These are phyloP conservation scores for Thielaviopsis ethacetica DNA, from an alignment of 2,329 filamentous ascomycete species.

Conservation along the genomic window DNA sequence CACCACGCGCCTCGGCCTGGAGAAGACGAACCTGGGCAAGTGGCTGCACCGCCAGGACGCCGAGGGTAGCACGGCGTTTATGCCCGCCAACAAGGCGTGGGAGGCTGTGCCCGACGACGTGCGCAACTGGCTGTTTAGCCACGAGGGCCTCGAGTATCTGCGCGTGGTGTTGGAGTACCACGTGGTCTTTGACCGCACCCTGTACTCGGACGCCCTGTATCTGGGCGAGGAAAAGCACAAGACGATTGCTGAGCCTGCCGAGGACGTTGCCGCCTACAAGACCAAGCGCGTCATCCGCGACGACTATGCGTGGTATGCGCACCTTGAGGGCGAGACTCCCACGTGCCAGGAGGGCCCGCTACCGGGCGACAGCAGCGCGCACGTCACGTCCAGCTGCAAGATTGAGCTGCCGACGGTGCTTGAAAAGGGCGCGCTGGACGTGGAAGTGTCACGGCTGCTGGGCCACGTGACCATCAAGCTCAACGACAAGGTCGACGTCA, in stretches of 20 bases:
- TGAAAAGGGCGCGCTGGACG: slow-evolving; percentile 43
- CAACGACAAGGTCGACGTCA: slow-evolving; percentile 54
- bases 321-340: not conserved
- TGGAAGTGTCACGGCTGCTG: slow-evolving; percentile 56
- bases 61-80: slow-evolving; percentile 61
- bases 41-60: slow-evolving; percentile 36
- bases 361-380: slow-evolving; percentile 1
- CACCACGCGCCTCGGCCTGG: slow-evolving; percentile 58
- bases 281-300: slow-evolving; percentile 13
- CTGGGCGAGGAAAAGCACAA: slow-evolving; percentile 14
- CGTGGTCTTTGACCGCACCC: slow-evolving; percentile 52
- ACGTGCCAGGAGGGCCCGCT: slow-evolving; percentile 7
- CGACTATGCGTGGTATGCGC: slow-evolving; percentile 9
- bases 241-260: too few species aligned
- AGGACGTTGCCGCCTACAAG: not conserved
- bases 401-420: slow-evolving; percentile 38
- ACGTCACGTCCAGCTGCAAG: slow-evolving; percentile 7
- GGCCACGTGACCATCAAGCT: slow-evolving; percentile 56
- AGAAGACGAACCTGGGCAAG: slow-evolving; percentile 55
- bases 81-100: slow-evolving; percentile 71
- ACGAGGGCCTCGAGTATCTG: slow-evolving; percentile 57
- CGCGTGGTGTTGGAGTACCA: slow-evolving; percentile 67
- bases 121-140: slow-evolving; percentile 76
- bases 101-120: slow-evolving; percentile 50
- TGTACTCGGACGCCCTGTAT: slow-evolving; percentile 77